A percentile compares a stretch with the other conserved stretches of the same genome.
phyloP scores from a whole-genome alignment of 2,329 filamentous ascomycete genomes.

The Colletotrichum noveboracense region DNA sequence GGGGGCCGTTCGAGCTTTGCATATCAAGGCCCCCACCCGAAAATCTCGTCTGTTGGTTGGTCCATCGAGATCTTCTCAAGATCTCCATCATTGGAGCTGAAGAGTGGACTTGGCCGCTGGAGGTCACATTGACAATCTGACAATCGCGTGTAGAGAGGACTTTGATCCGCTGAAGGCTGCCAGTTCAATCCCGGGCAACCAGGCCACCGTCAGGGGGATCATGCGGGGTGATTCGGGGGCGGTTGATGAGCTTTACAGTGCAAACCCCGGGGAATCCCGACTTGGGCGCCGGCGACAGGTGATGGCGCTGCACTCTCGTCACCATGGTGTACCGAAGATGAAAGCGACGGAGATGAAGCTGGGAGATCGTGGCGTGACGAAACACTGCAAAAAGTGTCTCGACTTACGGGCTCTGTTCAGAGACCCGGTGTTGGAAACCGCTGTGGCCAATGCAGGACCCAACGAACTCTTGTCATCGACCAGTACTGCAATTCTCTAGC shows the following conservation, averaged over 20 bases:
- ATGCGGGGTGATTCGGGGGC: not conserved
- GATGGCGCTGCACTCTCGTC: not conserved
- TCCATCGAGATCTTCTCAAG: slow-evolving; percentile 12
- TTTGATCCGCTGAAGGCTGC: slow-evolving; percentile 7
- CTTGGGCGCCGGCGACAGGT: not conserved
- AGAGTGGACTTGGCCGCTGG: not conserved
- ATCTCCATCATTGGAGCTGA: not conserved
- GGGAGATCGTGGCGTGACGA: not conserved
- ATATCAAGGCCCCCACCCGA: not conserved
- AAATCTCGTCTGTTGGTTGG: not conserved
- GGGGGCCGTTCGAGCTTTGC: not conserved
- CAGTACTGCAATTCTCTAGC: not conserved
- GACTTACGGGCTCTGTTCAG: not conserved
- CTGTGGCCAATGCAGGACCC: not conserved
- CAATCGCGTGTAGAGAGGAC: not conserved
- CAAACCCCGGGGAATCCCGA: not conserved
- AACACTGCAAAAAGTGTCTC: not conserved
- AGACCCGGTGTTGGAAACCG: not conserved
- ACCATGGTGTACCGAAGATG: not conserved
- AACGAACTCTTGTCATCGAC: not conserved
- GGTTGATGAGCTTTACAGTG: not conserved
- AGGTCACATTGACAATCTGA: not conserved
- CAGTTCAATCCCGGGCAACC: not conserved
- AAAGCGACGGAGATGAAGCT: not conserved
- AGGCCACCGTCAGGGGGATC: not conserved